A percentile compares a stretch with the other conserved stretches of the same genome.
Evolutionary conservation across 768 basidiomycete species (phyloP).

Genomic region (Naematelia aurantialba): DNA sequence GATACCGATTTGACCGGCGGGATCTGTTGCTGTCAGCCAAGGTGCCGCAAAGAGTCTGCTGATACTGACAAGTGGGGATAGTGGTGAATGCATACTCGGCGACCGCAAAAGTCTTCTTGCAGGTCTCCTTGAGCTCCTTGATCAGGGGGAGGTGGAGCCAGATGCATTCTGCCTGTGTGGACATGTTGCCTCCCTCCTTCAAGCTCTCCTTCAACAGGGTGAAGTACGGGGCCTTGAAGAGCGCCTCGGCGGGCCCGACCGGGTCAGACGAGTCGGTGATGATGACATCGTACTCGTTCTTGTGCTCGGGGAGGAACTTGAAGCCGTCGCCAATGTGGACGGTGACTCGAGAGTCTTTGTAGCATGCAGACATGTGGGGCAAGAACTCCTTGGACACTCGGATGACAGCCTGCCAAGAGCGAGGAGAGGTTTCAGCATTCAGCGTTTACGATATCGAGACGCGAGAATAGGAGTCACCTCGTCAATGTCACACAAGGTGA

Average conservation of each 20-base stretch:
- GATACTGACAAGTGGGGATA: conserved; percentile 72
- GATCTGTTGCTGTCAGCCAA: conserved; percentile 54
- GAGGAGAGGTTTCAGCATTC: no score
- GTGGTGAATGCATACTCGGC: conserved; percentile 91
- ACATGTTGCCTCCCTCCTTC: conserved; percentile 82
- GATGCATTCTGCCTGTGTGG: conserved; percentile 90
- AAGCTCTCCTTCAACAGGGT: conserved; percentile 86
- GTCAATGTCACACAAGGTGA: conserved; percentile 96
- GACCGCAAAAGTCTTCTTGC: conserved; percentile 69
- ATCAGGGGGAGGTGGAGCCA: conserved; percentile 94
- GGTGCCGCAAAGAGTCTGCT: neutral
- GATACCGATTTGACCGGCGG: conserved; percentile 96
- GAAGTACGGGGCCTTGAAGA: conserved; percentile 98
- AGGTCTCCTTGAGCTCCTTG: conserved; percentile 65
- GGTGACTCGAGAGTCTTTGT: conserved; percentile 69
- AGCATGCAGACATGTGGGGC: conserved; percentile 85
- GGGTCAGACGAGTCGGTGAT: conserved; percentile 99
- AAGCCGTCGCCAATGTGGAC: conserved; percentile 92
- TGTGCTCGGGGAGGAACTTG: conserved; percentile 88
- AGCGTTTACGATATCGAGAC: neutral
- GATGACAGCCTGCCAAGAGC: conserved; percentile 71
- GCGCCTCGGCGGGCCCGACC: conserved; percentile 85
- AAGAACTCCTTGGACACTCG: conserved; percentile 90
- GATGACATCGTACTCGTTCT: conserved; percentile 88
- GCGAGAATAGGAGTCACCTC: conserved; percentile 58